Base-by-base conservation (phyloP, 2,329 filamentous ascomycete species). In the Thelonectria olida region DNA sequence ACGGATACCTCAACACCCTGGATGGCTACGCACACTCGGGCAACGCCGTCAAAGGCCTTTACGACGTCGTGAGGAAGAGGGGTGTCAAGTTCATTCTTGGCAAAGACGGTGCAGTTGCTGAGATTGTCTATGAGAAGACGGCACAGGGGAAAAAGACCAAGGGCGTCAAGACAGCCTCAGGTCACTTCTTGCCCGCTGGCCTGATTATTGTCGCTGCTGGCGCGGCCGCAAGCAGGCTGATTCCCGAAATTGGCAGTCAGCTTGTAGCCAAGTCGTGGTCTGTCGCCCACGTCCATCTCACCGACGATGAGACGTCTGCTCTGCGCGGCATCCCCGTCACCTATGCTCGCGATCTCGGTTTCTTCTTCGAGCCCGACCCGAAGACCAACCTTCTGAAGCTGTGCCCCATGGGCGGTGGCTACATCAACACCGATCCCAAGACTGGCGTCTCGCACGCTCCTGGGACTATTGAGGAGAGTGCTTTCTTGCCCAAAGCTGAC, bases 301-400 rank as follows among this genome's bases (percentile, higher is more conserved):
- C 80, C 0, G 78, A 83, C 6, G 79, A 81, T 0, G 87, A 90
- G 71, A 81, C 83, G 0, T 79, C 81, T 3, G 75, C 74, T 5
- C 80, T 90, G 1, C 80, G 82, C 2, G 84, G 84, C 2, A 85
- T 90, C 10, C 87, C 88, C 0, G 84, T 88, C 0, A 87, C 84
- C 0, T 87, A 88, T 53, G 83, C 84, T 1, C 81, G 87, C 2
- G 87, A 90, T 62, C 75, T 89, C 0, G 87, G 87, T 0, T 90
- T 90, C 77, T 86, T 88, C 74, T 90, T 90, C 58, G 88, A 90
- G 72, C 87, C 88, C 0, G 87, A 90, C 64, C 82, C 80, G 0
- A 78, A 80, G 62, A 88, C 86, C 0, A 81, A 82, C 20, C 72
- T 88, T 5, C 74, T 90, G 42, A 90, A 90, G 74, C 68, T 90